Evolutionary conservation across 2,329 filamentous ascomycete genomes (phyloP), one percentile per base, ranked within the genome.

Genomic region (Fusarium agapanthi): DNA sequence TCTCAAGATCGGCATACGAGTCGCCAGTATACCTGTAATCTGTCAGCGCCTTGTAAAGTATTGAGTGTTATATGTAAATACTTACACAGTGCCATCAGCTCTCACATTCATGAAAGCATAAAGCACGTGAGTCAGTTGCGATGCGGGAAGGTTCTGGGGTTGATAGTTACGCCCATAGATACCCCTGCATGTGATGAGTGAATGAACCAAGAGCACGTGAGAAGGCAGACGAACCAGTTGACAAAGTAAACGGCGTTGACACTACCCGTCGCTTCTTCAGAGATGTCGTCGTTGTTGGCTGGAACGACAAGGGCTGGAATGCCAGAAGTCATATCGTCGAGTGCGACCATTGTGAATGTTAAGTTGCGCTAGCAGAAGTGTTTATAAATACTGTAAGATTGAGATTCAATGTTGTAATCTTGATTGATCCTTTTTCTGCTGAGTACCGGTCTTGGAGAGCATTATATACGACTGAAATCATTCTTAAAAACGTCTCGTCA

Each of bases 51-150:
- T 9, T 40, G 34, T 4, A 9, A 22, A 40, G 20, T 9, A 14
- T 40, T 14, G 20, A 40, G 38, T 15, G 20, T 40, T 13, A 40
- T 15, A n/a, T n/a, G 20, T 22, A 40, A 40, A 15, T 13, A 80
- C 85, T 76, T 87, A 91, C 81, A 95, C 92, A 72, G 93, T 91
- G 22, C 94, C 94, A 54, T 91, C 88, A 0, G 88, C 80, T 9
- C 86, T 84, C n/a, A 96, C 81, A 76, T 96, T 95, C 74, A 93
- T 91, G 80, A 97, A 97, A 7, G 94, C 88, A 77, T 89, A 97
- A 4, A 97, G 85, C 2, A 97, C 85, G 75, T 95, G 93, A 0
- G 91, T 95, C 44, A 97, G 82, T 69, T 93, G 85, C 3, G 89
- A 85, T 4, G 86, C 89, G 0, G 92, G 91, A 20, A 97, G 86